A percentile compares a stretch with the other conserved stretches of the same genome.
These are phyloP conservation scores for Anthostomella pinea DNA, from an alignment of 2,329 filamentous ascomycete genomes.

Conservation along the genomic window DNA sequence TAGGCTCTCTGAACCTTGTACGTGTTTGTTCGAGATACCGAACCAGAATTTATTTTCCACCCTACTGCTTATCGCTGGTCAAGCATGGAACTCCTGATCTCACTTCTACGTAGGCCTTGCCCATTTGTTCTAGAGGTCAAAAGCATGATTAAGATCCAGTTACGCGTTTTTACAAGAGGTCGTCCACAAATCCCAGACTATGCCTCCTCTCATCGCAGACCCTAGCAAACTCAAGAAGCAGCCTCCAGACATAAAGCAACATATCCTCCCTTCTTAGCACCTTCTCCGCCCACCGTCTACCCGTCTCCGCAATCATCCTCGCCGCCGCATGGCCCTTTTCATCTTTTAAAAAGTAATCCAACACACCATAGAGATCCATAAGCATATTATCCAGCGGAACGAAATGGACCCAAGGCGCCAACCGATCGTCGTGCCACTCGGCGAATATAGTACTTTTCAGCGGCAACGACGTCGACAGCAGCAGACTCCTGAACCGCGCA, in stretches of 20 bases:
- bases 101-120: no score
- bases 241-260: conserved; percentile 51
- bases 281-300: conserved; percentile 50
- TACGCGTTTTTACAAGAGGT: no score
- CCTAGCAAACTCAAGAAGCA: conserved; percentile 46
- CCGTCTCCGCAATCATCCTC: conserved; percentile 47
- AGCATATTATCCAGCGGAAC: conserved; percentile 59
- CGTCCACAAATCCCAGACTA: conserved; percentile 28
- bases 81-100: no score
- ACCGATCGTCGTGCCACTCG: conserved; percentile 62
- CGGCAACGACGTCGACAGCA: conserved; percentile 53
- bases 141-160: no score
- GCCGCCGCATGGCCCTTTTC: conserved; percentile 42
- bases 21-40: no score
- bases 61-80: no score
- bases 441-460: conserved; percentile 61
- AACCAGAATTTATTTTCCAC: no score
- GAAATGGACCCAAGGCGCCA: conserved; percentile 62
- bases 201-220: conserved; percentile 33
- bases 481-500: conserved; percentile 49
- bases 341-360: conserved; percentile 54
- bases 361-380: conserved; percentile 54
- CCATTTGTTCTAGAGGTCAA: no score
- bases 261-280: conserved; percentile 55
- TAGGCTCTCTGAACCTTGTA: no score